Evolutionary conservation across 2,329 filamentous ascomycete genomes (phyloP).

Genomic region (Penicillium oxalicum): DNA sequence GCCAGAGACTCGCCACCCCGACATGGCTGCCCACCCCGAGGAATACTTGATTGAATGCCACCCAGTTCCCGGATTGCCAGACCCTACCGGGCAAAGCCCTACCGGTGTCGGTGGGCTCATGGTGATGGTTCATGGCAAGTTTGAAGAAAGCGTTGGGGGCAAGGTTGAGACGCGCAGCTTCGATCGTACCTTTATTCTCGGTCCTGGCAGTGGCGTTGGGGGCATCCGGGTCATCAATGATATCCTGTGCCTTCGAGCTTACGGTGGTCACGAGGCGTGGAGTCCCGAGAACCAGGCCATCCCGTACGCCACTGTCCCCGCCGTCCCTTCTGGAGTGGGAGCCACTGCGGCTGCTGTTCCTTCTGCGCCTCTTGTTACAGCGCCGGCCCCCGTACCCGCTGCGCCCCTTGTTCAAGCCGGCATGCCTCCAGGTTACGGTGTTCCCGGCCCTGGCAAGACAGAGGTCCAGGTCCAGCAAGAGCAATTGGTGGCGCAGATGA

Average conservation of each 20-base stretch:
- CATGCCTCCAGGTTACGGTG: conserved; percentile 36
- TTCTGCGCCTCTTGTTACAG: conserved; percentile 13
- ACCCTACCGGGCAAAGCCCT: conserved; percentile 58
- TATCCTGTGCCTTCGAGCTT: conserved; percentile 67
- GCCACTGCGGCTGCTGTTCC: neutral
- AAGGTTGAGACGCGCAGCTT: conserved; percentile 65
- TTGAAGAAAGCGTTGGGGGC: conserved; percentile 62
- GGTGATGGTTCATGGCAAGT: conserved; percentile 76
- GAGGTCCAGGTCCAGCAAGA: conserved; percentile 56
- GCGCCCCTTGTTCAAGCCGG: conserved; percentile 25
- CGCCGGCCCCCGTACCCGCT: conserved; percentile 18
- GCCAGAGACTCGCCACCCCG: conserved; percentile 68
- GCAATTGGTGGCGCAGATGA: conserved; percentile 65
- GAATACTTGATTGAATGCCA: conserved; percentile 83
- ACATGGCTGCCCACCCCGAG: conserved; percentile 58
- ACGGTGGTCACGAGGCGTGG: conserved; percentile 52
- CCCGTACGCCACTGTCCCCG: conserved; percentile 22
- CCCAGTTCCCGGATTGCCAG: conserved; percentile 63
- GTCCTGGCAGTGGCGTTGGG: conserved; percentile 61
- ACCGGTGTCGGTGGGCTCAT: conserved; percentile 71
- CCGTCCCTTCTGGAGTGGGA: neutral
- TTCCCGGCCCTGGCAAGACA: conserved; percentile 39
- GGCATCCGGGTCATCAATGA: conserved; percentile 74
- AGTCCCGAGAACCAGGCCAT: conserved; percentile 34
- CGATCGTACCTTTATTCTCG: conserved; percentile 72